Evolutionary conservation across 768 basidiomycete genomes (phyloP).

Genomic region (Leccinum fibrillosum): DNA sequence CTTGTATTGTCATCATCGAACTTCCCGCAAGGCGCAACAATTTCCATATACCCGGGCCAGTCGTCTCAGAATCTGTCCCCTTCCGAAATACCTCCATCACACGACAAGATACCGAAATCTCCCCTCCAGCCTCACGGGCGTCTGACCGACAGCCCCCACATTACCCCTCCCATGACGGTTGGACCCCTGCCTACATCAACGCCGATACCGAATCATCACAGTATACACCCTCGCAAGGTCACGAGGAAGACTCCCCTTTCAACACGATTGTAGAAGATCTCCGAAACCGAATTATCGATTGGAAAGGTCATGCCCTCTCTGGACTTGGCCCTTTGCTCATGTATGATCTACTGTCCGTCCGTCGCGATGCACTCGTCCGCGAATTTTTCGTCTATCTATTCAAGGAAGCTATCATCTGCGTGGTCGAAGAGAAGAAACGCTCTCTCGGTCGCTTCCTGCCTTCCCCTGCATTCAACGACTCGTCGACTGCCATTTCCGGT

Average conservation of each 20-base stretch:
- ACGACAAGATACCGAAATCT: slow-evolving; percentile 22
- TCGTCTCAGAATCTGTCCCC: slow-evolving; percentile 46
- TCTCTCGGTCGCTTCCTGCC: slow-evolving; percentile 73
- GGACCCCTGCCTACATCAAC: slow-evolving; percentile 27
- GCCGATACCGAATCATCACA: slow-evolving; percentile 33
- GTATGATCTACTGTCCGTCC: slow-evolving; percentile 87
- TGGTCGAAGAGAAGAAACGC: slow-evolving; percentile 93
- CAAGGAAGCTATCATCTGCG: slow-evolving; percentile 96
- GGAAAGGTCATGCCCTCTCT: slow-evolving; percentile 92
- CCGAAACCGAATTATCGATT: slow-evolving; percentile 86
- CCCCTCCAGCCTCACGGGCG: slow-evolving; percentile 7
- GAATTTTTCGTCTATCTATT: slow-evolving; percentile 98
- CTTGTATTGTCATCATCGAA: slow-evolving; percentile 92
- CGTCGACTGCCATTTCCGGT: slow-evolving; percentile 39
- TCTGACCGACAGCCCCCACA: slow-evolving; percentile 19
- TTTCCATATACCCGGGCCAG: slow-evolving; percentile 51
- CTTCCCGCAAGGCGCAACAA: slow-evolving; percentile 71
- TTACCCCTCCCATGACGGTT: slow-evolving; percentile 20
- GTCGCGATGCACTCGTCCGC: slow-evolving; percentile 83
- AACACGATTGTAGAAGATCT: slow-evolving; percentile 84
- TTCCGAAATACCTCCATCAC: slow-evolving; percentile 24
- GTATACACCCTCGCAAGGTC: slow-evolving; percentile 18
- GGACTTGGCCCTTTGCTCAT: slow-evolving; percentile 87
- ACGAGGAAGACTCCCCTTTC: slow-evolving; percentile 75
- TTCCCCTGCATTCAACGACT: slow-evolving; percentile 54